phyloP scores from a whole-genome alignment of 2,329 filamentous ascomycete genomes.

The Fusarium clavum region DNA sequence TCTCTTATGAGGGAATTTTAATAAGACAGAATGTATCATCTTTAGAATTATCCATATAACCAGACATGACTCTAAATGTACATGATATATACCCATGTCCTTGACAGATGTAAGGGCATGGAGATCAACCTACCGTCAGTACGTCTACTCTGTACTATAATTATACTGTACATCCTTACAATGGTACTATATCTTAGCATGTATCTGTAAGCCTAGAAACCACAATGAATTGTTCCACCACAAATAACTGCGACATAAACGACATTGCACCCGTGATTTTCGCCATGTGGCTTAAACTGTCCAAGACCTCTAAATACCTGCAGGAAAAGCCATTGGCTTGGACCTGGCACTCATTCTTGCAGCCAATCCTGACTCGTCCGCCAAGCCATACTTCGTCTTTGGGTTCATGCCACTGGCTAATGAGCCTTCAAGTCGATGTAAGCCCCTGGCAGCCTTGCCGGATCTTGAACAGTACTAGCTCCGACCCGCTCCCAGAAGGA shows the following conservation, averaged over 20 bases:
- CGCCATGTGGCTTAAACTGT: constrained; percentile 18
- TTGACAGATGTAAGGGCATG: not conserved
- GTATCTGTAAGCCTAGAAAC: not conserved
- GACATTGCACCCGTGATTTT: not conserved
- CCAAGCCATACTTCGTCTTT: constrained; percentile 16
- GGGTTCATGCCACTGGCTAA: constrained; percentile 26
- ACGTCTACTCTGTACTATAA: not conserved
- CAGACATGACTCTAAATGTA: not conserved
- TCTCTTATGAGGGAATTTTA: not conserved
- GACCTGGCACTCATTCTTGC: constrained; percentile 17
- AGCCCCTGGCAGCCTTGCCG: constrained; percentile 47
- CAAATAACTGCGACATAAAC: not conserved
- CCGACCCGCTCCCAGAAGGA: constrained; percentile 39
- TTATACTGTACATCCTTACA: not conserved
- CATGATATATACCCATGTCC: not conserved
- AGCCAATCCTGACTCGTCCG: constrained; percentile 22
- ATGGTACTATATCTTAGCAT: not conserved
- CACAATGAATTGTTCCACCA: not conserved
- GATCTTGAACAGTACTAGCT: constrained; percentile 44
- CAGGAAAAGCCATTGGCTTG: constrained; percentile 26
- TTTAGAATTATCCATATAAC: not conserved
- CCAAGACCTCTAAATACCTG: constrained; percentile 7
- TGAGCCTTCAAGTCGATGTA: constrained; percentile 34
- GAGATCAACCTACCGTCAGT: not conserved
- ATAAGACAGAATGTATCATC: not conserved